A percentile compares a stretch with the other conserved stretches of the same genome.
Evolutionary conservation across 108 stramenopile genomes (phyloP).

Genomic region (Cyclotella atomus): DNA sequence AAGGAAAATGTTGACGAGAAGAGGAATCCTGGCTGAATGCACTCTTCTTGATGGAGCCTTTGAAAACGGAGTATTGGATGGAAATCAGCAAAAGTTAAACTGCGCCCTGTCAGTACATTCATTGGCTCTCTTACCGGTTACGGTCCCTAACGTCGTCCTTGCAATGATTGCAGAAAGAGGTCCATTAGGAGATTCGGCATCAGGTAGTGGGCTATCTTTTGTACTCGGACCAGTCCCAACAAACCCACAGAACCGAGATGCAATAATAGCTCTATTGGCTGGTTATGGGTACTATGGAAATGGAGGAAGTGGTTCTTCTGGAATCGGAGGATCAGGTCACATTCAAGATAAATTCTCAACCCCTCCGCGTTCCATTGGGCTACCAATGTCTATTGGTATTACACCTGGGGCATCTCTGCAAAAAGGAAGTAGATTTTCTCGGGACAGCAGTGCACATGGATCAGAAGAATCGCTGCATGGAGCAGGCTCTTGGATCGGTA

Average conservation of each 20-base stretch:
- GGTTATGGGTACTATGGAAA: slow-evolving; percentile 80
- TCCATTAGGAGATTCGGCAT: slow-evolving; percentile 37
- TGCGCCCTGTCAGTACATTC: slow-evolving; percentile 47
- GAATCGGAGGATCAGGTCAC: slow-evolving; percentile 17
- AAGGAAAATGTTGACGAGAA: slow-evolving; percentile 23
- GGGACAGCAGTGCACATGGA: not conserved
- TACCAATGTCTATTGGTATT: slow-evolving; percentile 49
- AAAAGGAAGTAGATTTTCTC: slow-evolving; percentile 14
- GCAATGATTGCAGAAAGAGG: slow-evolving; percentile 59
- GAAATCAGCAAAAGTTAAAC: not conserved
- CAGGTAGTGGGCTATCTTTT: slow-evolving; percentile 55
- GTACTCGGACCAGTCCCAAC: slow-evolving; percentile 55
- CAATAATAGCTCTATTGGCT: slow-evolving; percentile 65
- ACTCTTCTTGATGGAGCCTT: slow-evolving; percentile 49
- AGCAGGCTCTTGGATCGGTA: slow-evolving; percentile 42
- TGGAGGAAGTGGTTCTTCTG: slow-evolving; percentile 43
- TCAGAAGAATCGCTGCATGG: not conserved
- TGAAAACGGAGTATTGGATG: slow-evolving; percentile 35
- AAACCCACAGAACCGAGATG: slow-evolving; percentile 59
- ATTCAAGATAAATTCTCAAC: slow-evolving; percentile 6
- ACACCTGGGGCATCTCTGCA: slow-evolving; percentile 30
- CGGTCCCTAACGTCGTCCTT: slow-evolving; percentile 25
- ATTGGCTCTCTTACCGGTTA: slow-evolving; percentile 39
- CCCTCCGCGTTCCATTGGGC: slow-evolving; percentile 44
- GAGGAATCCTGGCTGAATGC: slow-evolving; percentile 48